Base-by-base conservation (phyloP, 208 protist species). In the Trypanosoma lewisi region DNA sequence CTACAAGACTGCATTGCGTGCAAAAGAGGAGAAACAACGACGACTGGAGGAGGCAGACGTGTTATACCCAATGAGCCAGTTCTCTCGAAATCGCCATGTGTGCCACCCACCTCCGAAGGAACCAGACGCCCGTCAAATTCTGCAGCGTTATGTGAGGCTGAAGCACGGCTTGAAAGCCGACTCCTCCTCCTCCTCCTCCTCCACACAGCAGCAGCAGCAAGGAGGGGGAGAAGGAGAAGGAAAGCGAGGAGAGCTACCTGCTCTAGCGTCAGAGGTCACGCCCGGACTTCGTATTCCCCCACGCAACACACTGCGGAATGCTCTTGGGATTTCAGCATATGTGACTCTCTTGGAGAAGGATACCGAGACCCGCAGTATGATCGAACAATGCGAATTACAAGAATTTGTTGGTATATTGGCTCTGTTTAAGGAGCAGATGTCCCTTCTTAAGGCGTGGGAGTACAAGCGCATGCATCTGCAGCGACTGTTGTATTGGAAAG, bases 391-490 rank as follows among this genome's bases (percentile, higher is more conserved):
- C 8, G 79, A 93, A 73, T 14, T 63, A 48, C 58, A 69, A 16
- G 66, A 72, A 21, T 74, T 78, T 50, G 52, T 31, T 0, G 73
- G 67, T 34, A 62, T 94, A 27, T 51, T 71, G 34, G 34, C 53
- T 33, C 47, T 73, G 3, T 73, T 64, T 44, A 57, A 72, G 14
- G 75, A 82, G 58, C 77, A 91, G 47, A 45, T 68, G 21, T 67
- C 70, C 52, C 56, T 77, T 33, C 58, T 91, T 52, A 63, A 54
- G 36, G 75, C 75, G 39, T 86, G 82, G 82, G 63, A 83, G 69
- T 77, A 80, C 30, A 87, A 80, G 47, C 73, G 77, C 23, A 80
- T 91, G 76, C 89, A 95, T 55, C 67, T 95, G 8, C 75, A 93
- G 62, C 78, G 89, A 2, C 74, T 95, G 14, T 27, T 85, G 2